phyloP scores from a whole-genome alignment of 176 grass and related monocot species.

The Oryza nivara region DNA sequence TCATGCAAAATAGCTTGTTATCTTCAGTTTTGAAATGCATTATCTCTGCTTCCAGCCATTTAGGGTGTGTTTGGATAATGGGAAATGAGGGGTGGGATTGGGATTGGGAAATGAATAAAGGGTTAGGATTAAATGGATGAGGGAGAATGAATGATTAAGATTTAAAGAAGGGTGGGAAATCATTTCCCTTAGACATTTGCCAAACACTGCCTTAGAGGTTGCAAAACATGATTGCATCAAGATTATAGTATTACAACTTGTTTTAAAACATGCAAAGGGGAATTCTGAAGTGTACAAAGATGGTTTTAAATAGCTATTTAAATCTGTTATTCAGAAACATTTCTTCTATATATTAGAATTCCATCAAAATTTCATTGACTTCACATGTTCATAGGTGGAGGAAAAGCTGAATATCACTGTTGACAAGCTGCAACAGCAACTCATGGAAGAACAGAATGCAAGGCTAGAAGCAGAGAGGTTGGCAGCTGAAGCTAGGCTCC shows the following conservation, averaged over 20 bases:
- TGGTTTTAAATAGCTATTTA: background rate
- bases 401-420: constrained; percentile 55
- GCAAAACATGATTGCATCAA: background rate
- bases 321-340: background rate
- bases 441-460: constrained; percentile 70
- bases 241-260: background rate
- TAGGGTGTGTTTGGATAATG: background rate
- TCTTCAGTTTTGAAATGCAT: background rate
- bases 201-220: background rate
- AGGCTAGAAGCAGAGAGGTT: constrained; percentile 57
- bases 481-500: constrained; percentile 47
- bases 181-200: too few species aligned
- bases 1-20: background rate
- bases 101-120: too few species aligned
- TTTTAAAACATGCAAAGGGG: background rate
- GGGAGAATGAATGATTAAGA: too few species aligned
- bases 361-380: background rate
- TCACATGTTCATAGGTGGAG: constrained; percentile 54
- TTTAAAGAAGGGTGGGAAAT: too few species aligned
- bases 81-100: too few species aligned
- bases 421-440: constrained; percentile 57
- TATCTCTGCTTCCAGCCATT: background rate
- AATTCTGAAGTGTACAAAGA: background rate
- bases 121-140: too few species aligned
- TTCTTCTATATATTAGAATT: background rate